phyloP scores from a whole-genome alignment of 768 basidiomycete species.

The Agaricus sinodeliciosus region DNA sequence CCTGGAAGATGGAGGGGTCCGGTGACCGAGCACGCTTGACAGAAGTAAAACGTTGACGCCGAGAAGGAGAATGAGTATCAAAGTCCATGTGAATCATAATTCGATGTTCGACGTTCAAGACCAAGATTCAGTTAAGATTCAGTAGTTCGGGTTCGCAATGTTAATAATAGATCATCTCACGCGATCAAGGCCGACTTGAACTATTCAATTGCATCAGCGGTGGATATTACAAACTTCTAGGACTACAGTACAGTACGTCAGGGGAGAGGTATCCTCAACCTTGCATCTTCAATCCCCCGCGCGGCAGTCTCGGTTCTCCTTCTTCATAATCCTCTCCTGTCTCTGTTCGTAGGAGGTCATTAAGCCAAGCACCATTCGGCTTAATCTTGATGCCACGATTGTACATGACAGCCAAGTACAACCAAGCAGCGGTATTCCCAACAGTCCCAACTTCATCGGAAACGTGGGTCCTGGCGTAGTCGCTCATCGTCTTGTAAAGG shows the following conservation, averaged over 20 bases:
- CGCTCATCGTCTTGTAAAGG: constrained; percentile 56
- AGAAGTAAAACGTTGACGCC: constrained; percentile 22
- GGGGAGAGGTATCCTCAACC: constrained; percentile 24
- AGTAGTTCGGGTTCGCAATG: background rate
- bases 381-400: constrained; percentile 67
- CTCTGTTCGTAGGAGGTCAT: constrained; percentile 72
- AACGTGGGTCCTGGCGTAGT: constrained; percentile 69
- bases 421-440: constrained; percentile 63
- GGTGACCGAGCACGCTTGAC: constrained; percentile 60
- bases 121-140: background rate
- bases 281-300: constrained; percentile 51
- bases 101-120: constrained; percentile 8
- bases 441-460: constrained; percentile 83
- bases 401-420: constrained; percentile 76
- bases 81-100: constrained; percentile 47
- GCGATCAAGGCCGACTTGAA: too few relatives aligned
- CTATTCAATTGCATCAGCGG: too few relatives aligned
- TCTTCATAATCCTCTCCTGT: constrained; percentile 62
- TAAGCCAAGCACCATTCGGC: constrained; percentile 81
- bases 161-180: background rate
- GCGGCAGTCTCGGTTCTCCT: constrained; percentile 69
- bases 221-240: background rate
- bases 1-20: constrained; percentile 29
- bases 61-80: constrained; percentile 39
- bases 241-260: background rate